phyloP scores from a whole-genome alignment of 768 basidiomycete genomes.

The Auricularia heimuer region DNA sequence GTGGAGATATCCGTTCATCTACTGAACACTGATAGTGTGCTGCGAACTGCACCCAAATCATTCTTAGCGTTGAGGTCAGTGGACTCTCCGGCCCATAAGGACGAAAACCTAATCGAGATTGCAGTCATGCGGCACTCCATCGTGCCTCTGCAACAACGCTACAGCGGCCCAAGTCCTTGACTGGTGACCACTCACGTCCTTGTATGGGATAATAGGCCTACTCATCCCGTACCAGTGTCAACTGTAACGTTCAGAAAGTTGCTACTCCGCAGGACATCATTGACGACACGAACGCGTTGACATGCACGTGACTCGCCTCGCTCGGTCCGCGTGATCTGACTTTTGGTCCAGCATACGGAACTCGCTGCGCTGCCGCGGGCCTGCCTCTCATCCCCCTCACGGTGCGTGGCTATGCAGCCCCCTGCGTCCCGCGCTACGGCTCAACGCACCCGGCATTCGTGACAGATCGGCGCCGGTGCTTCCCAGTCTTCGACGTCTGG shows the following conservation, averaged over 20 bases:
- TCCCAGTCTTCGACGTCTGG: neutral
- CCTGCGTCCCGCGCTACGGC: neutral
- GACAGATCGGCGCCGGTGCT: neutral
- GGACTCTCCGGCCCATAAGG: neutral
- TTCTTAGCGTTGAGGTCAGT: neutral
- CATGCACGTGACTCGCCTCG: neutral
- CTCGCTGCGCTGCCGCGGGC: neutral
- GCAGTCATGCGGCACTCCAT: neutral
- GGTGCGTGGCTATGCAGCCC: neutral
- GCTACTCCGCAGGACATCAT: neutral
- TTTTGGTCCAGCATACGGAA: neutral
- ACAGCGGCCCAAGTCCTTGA: neutral
- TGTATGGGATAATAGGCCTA: neutral
- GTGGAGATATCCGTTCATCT: neutral
- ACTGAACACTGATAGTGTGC: neutral
- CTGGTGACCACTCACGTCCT: neutral
- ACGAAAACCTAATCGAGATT: neutral
- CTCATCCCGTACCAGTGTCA: neutral
- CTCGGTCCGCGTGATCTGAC: neutral
- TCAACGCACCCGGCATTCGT: neutral
- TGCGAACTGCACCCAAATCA: neutral
- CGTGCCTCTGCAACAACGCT: neutral
- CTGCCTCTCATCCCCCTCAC: neutral
- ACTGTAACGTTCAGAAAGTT: neutral
- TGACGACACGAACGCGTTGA: neutral